These are phyloP conservation scores for Aureobasidium namibiae DNA, from an alignment of 2,329 filamentous ascomycete species.

Conservation along the genomic window DNA sequence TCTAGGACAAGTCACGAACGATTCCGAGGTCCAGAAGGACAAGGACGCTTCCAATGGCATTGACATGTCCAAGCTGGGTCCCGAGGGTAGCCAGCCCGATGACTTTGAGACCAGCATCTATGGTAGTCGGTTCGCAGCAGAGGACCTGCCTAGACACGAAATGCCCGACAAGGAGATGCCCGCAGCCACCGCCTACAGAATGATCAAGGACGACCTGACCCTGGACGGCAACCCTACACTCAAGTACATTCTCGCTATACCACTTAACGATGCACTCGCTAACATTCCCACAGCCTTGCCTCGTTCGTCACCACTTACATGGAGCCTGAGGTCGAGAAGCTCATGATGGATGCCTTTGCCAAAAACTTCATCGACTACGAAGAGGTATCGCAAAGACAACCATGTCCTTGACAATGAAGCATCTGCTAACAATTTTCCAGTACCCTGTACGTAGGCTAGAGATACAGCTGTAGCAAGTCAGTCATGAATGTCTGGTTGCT, in stretches of 20 bases:
- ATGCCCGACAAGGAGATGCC: constrained; percentile 93
- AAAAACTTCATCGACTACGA: constrained; percentile 71
- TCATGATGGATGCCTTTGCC: constrained; percentile 85
- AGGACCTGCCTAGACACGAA: constrained; percentile 71
- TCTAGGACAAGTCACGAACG: constrained; percentile 24
- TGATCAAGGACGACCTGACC: constrained; percentile 93
- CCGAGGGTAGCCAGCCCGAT: constrained; percentile 34
- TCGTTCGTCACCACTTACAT: constrained; percentile 96
- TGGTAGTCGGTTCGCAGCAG: constrained; percentile 71
- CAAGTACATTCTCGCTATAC: constrained; percentile 44
- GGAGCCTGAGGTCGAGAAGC: constrained; percentile 93
- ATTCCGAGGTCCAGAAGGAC: constrained; percentile 27
- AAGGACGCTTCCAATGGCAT: constrained; percentile 30
- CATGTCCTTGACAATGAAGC: too few species aligned
- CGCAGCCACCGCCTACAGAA: constrained; percentile 81
- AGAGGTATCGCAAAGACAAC: too few species aligned
- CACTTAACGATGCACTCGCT: not conserved
- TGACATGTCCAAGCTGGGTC: constrained; percentile 39
- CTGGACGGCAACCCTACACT: constrained; percentile 87
- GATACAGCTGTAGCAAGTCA: too few species aligned
- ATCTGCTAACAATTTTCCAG: not conserved
- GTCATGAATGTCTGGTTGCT: too few species aligned
- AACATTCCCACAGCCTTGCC: constrained; percentile 54
- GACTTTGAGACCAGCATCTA: constrained; percentile 74
- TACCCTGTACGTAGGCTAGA: constrained; percentile 31